Conservation (phyloP, 352 stramenopile species). For the Globisporangium paroecandrum region DNA sequence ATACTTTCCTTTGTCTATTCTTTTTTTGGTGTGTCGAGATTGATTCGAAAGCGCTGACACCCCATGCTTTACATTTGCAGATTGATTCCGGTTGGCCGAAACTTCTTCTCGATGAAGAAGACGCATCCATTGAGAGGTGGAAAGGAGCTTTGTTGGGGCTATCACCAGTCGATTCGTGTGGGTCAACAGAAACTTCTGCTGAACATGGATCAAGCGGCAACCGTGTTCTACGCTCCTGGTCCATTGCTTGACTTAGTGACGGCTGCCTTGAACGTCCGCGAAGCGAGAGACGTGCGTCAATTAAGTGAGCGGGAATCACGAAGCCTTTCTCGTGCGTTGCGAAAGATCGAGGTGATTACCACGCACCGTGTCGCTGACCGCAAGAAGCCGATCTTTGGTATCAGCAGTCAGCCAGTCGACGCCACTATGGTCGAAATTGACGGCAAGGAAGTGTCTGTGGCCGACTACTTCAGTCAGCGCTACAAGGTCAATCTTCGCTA, state of each 20-base stretch:
- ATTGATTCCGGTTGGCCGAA: background rate
- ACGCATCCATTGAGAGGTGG: background rate
- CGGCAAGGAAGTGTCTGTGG: background rate
- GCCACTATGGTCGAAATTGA: background rate
- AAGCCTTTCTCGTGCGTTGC: background rate
- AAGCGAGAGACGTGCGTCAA: background rate
- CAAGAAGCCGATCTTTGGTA: background rate
- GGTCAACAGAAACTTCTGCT: background rate
- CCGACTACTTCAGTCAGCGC: background rate
- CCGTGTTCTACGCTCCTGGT: background rate
- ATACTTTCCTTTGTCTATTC: background rate
- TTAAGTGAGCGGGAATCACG: background rate
- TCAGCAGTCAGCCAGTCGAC: background rate
- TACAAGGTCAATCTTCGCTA: background rate
- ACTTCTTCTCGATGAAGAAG: slow-evolving; percentile 1
- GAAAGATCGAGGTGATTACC: background rate
- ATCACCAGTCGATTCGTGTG: background rate
- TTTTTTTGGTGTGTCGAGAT: background rate
- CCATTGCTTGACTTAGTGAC: background rate
- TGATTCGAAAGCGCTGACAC: background rate
- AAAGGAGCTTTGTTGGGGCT: background rate
- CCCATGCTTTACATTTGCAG: background rate
- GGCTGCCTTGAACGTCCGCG: background rate
- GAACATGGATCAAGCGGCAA: background rate
- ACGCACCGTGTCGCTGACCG: background rate